Percentiles rank a stretch among this genome's conserved stretches.
These are phyloP conservation scores for Diddensiella santjacobensis DNA, from an alignment of 805 yeast genomes.

Conservation along the genomic window DNA sequence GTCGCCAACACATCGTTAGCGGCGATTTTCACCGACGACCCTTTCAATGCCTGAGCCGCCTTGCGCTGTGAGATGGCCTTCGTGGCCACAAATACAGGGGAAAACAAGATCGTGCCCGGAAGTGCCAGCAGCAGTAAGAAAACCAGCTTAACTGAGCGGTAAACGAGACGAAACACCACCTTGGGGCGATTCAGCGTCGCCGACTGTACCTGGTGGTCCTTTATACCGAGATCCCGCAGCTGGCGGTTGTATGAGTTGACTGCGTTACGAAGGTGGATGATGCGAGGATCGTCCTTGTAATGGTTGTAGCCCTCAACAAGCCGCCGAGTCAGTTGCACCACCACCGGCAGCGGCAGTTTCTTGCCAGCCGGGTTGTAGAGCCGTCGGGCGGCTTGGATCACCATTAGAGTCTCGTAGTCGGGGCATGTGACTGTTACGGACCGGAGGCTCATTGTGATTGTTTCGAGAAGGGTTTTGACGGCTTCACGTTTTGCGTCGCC, in stretches of 20 bases:
- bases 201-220: constrained; percentile 69
- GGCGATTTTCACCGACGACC: constrained; percentile 82
- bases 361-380: constrained; percentile 73
- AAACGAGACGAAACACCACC: constrained; percentile 44
- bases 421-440: constrained; percentile 87
- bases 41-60: constrained; percentile 74
- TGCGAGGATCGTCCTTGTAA: constrained; percentile 64
- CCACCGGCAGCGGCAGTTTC: constrained; percentile 71
- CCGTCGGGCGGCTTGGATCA: constrained; percentile 87
- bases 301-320: constrained; percentile 77
- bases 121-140: constrained; percentile 60
- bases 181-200: constrained; percentile 48
- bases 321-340: constrained; percentile 88
- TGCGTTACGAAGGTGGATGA: constrained; percentile 55
- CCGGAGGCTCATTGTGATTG: constrained; percentile 66
- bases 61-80: constrained; percentile 69
- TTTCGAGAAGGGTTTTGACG: constrained; percentile 64
- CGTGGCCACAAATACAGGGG: constrained; percentile 82
- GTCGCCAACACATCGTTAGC: constrained; percentile 96
- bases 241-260: constrained; percentile 68
- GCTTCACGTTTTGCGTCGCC: constrained; percentile 71
- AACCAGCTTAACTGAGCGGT: constrained; percentile 54
- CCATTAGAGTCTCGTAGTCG: constrained; percentile 84
- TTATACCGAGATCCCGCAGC: constrained; percentile 58
- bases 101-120: constrained; percentile 84